Conservation (phyloP, 108 stramenopile genomes). For the Skeletonema potamos region DNA sequence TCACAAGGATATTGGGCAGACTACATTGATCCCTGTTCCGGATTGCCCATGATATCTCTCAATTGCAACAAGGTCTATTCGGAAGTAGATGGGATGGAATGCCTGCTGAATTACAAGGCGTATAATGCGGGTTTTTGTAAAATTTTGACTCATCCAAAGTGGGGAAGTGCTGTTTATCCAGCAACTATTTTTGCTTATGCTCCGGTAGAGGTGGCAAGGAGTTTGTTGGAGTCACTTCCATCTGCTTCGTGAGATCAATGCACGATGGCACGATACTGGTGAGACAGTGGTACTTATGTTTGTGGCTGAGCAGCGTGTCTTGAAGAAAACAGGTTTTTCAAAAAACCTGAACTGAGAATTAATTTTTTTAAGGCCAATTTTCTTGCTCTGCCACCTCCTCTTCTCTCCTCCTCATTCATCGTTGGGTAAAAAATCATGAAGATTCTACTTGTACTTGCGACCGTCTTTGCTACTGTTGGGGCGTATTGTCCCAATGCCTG, state of each 20-base stretch:
- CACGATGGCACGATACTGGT: no score
- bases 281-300: no score
- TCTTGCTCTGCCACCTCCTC: no score
- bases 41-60: constrained; percentile 88
- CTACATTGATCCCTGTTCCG: constrained; percentile 98
- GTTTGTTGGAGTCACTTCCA: constrained; percentile 42
- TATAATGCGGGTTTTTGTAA: constrained; percentile 97
- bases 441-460: constrained; percentile 26
- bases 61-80: constrained; percentile 82
- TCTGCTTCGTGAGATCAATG: constrained; percentile 12
- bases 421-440: constrained; percentile 4
- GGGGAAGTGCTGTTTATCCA: constrained; percentile 95
- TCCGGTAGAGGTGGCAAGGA: constrained; percentile 55
- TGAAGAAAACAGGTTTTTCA: no score
- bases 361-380: no score
- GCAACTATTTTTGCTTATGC: constrained; percentile 92
- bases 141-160: constrained; percentile 92
- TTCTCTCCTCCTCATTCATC: neutral
- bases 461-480: constrained; percentile 20
- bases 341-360: no score
- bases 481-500: constrained; percentile 66
- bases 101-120: constrained; percentile 82
- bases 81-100: constrained; percentile 95
- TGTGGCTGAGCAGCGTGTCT: no score
- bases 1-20: constrained; percentile 85